Conservation (phyloP, 176 grass and related monocot species). For the Bolboschoenus planiculmis region DNA sequence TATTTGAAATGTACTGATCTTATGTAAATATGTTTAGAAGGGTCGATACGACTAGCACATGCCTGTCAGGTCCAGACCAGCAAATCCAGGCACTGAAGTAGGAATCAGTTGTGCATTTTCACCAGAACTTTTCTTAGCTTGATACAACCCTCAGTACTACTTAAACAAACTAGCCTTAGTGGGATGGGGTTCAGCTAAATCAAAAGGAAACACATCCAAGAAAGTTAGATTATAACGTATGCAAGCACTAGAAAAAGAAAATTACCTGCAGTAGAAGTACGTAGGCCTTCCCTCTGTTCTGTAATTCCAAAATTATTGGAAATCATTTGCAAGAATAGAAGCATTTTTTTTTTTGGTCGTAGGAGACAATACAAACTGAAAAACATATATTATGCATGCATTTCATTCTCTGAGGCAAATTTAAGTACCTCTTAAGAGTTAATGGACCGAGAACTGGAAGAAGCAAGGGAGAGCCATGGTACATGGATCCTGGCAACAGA, state of each 20-base stretch:
- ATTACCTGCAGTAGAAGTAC: slow-evolving; percentile 80
- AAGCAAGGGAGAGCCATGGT: slow-evolving; percentile 88
- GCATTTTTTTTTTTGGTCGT: background rate
- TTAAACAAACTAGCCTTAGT: background rate
- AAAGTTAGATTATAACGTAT: background rate
- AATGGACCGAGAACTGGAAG: slow-evolving; percentile 69
- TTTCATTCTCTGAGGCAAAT: background rate
- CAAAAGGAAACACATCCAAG: background rate
- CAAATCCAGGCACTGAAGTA: background rate
- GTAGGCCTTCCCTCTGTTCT: slow-evolving; percentile 43
- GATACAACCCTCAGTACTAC: background rate
- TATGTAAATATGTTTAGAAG: background rate
- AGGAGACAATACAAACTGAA: background rate
- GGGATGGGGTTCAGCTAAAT: background rate
- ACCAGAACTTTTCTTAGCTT: background rate
- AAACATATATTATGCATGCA: background rate
- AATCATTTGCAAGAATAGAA: background rate
- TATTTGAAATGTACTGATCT: background rate
- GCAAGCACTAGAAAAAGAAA: slow-evolving; percentile 1
- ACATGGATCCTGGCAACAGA: slow-evolving; percentile 82
- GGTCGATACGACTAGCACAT: background rate
- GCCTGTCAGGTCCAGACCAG: background rate
- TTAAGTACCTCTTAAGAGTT: slow-evolving; percentile 50
- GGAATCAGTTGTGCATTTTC: background rate
- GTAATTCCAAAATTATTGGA: slow-evolving; percentile 33